Percentiles rank a stretch among this genome's conserved stretches.
phyloP scores from a whole-genome alignment of 2,329 filamentous ascomycete species.

The Trichoderma breve region DNA sequence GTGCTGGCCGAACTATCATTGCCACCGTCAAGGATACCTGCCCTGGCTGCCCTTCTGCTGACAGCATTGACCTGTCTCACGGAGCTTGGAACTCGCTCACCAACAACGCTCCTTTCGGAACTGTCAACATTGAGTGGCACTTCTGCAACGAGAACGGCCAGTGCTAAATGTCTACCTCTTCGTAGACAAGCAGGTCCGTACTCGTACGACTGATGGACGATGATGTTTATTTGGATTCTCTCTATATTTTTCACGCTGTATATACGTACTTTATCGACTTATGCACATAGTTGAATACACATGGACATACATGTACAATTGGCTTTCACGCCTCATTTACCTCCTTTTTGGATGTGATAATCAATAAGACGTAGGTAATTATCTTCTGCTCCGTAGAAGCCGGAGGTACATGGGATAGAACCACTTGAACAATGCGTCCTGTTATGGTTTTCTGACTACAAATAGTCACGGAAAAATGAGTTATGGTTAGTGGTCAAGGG shows the following conservation, averaged over 20 bases:
- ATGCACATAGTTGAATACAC: slow-evolving; percentile 5
- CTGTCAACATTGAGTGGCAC: slow-evolving; percentile 20
- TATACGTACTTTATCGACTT: not conserved
- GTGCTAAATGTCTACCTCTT: slow-evolving; percentile 11
- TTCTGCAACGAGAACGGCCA: slow-evolving; percentile 20
- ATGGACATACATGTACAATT: not conserved
- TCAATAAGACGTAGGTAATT: not conserved
- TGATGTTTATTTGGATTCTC: not conserved
- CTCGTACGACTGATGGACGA: not conserved
- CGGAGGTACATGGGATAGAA: not conserved
- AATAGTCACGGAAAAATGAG: not conserved
- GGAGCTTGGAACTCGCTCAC: slow-evolving; percentile 16
- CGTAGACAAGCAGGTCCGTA: not conserved
- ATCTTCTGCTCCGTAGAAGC: not conserved
- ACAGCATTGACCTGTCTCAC: slow-evolving; percentile 17
- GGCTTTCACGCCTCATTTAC: not conserved
- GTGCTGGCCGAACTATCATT: not conserved
- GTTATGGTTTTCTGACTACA: not conserved
- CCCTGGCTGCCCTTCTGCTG: slow-evolving; percentile 15
- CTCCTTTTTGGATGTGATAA: not conserved
- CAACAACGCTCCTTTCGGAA: slow-evolving; percentile 11
- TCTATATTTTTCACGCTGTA: slow-evolving; percentile 1
- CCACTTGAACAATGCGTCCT: not conserved
- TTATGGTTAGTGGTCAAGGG: not conserved
- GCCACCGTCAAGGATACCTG: slow-evolving; percentile 15